These are phyloP conservation scores for Kalanchoe fedtschenkoi DNA, from an alignment of 164 flowering plant genomes.

Conservation along the genomic window DNA sequence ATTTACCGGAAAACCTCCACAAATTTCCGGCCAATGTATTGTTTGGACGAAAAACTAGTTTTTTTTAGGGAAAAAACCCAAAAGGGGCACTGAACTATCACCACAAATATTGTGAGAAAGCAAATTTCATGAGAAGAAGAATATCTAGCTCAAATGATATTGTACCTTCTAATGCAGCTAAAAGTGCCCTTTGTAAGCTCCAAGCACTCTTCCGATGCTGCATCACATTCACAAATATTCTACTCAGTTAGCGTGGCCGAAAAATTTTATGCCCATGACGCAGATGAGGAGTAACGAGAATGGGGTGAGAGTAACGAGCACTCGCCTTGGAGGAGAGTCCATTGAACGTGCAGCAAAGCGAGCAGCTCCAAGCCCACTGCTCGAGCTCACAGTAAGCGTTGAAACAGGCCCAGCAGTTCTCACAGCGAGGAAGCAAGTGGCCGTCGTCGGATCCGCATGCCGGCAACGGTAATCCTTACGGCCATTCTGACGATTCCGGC, in stretches of 20 bases:
- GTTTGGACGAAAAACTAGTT: too few relatives aligned
- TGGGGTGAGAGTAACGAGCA: constrained; percentile 48
- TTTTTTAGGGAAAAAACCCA: too few relatives aligned
- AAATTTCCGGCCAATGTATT: too few relatives aligned
- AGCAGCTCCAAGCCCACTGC: constrained; percentile 92
- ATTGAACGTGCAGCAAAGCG: constrained; percentile 82
- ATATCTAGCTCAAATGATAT: background rate
- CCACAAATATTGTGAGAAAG: too few relatives aligned
- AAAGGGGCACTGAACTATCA: too few relatives aligned
- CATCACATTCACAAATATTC: constrained; percentile 12
- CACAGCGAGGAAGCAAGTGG: constrained; percentile 75
- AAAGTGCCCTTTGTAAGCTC: constrained; percentile 89
- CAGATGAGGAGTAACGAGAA: too few relatives aligned
- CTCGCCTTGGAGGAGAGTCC: constrained; percentile 62
- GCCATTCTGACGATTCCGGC: constrained; percentile 67
- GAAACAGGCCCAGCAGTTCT: constrained; percentile 95
- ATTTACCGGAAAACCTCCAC: too few relatives aligned
- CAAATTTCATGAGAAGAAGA: background rate
- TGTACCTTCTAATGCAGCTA: constrained; percentile 92
- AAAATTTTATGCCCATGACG: background rate
- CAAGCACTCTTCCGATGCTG: constrained; percentile 98
- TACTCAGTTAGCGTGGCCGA: background rate
- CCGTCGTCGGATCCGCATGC: constrained; percentile 67
- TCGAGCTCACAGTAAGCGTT: constrained; percentile 82
- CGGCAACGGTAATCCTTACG: constrained; percentile 87